These are phyloP conservation scores for Pythium vanterpoolii DNA, from an alignment of 352 stramenopile species.

Conservation along the genomic window DNA sequence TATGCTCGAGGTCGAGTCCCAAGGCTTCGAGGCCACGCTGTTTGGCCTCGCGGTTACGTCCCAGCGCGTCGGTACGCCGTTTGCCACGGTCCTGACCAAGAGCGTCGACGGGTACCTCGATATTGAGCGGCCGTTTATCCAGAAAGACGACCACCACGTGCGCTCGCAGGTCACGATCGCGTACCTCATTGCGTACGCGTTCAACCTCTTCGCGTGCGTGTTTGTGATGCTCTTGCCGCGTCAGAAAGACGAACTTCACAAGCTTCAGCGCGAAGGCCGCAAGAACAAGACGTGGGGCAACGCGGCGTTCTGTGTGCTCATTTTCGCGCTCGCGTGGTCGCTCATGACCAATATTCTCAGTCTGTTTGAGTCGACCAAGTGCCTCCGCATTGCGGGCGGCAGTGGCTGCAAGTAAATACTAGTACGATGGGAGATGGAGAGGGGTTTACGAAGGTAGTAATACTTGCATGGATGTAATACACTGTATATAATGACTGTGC, in stretches of 20 bases:
- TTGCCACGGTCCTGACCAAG: conserved; percentile 55
- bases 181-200: conserved; percentile 54
- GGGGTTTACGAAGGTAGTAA: no score
- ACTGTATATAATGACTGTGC: no score
- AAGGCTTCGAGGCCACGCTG: conserved; percentile 48
- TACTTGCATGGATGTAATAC: no score
- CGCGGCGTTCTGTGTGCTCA: conserved; percentile 28
- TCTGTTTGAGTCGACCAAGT: conserved; percentile 46
- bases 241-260: conserved; percentile 46
- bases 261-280: conserved; percentile 39
- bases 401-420: conserved; percentile 26
- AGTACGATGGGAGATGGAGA: no score
- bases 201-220: conserved; percentile 42
- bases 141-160: conserved; percentile 27
- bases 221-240: conserved; percentile 44
- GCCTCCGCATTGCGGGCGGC: conserved; percentile 45
- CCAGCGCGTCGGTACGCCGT: conserved; percentile 39
- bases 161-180: conserved; percentile 48
- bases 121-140: conserved; percentile 27
- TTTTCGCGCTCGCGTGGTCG: conserved; percentile 49
- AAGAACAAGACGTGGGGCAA: conserved; percentile 40
- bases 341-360: conserved; percentile 61
- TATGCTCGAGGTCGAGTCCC: conserved; percentile 45
- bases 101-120: conserved; percentile 48
- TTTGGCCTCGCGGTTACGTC: conserved; percentile 43